Conservation (phyloP, 495 filamentous ascomycete species). For the Massariosphaeria phaeospora region DNA sequence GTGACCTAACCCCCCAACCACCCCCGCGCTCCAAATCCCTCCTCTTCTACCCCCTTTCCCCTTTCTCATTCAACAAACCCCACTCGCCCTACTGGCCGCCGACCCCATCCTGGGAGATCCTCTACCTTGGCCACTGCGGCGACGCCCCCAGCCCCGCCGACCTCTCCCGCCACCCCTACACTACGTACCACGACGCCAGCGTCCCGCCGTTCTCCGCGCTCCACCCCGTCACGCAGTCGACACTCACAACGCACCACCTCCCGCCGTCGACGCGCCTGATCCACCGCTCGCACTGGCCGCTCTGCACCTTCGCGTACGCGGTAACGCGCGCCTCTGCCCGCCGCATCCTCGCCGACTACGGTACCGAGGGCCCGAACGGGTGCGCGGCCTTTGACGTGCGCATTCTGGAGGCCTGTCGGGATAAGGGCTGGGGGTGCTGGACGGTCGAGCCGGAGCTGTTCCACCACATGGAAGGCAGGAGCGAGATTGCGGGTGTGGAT, state of each 20-base stretch:
- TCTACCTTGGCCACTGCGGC: conserved; percentile 45
- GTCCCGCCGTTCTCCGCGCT: conserved; percentile 23
- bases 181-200: conserved; percentile 28
- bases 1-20: too few relatives aligned
- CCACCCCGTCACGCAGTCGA: conserved; percentile 22
- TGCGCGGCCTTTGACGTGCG: conserved; percentile 36
- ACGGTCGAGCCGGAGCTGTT: conserved; percentile 36
- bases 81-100: conserved; percentile 36
- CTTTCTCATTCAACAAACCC: neutral
- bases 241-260: conserved; percentile 28
- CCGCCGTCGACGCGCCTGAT: conserved; percentile 37
- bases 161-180: conserved; percentile 19
- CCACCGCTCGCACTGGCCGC: conserved; percentile 40
- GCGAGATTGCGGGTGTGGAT: conserved; percentile 31
- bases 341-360: conserved; percentile 25
- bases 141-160: conserved; percentile 33
- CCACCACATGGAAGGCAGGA: conserved; percentile 32
- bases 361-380: conserved; percentile 18
- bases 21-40: neutral
- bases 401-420: conserved; percentile 37
- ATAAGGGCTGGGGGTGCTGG: conserved; percentile 33
- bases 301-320: conserved; percentile 48
- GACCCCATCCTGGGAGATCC: conserved; percentile 40
- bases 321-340: conserved; percentile 36
- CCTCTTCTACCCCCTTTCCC: neutral